Evolutionary conservation across 345 rosid genomes (phyloP).

Genomic region (Erysimum cheiranthoides): DNA sequence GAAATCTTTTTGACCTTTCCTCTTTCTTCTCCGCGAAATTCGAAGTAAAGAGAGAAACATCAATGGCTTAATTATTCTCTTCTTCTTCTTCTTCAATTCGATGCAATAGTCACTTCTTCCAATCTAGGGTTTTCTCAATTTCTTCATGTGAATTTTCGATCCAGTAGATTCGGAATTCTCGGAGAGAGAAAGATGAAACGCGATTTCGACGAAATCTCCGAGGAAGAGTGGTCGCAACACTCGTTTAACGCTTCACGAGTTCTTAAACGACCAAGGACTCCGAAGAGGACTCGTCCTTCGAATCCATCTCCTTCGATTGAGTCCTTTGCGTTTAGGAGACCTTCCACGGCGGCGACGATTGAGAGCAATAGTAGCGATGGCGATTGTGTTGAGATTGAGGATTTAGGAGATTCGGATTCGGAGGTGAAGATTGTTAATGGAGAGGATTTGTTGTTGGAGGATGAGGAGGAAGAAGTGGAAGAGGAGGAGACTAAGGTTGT

Average conservation of each 20-base stretch:
- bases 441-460: conserved; percentile 44
- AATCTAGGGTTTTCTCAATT: conserved; percentile 40
- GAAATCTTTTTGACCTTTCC: conserved; percentile 38
- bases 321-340: conserved; percentile 68
- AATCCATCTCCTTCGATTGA: conserved; percentile 69
- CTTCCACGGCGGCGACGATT: conserved; percentile 25
- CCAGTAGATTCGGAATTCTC: conserved; percentile 17
- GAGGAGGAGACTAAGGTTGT: conserved; percentile 44
- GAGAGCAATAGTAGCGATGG: conserved; percentile 46
- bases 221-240: conserved; percentile 84
- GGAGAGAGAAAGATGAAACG: conserved; percentile 59
- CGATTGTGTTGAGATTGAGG: conserved; percentile 55
- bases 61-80: conserved; percentile 11
- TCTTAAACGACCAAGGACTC: conserved; percentile 51
- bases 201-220: conserved; percentile 81
- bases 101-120: not conserved
- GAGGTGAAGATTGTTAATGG: conserved; percentile 44
- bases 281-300: conserved; percentile 39
- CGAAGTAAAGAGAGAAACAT: conserved; percentile 13
- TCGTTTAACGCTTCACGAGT: conserved; percentile 84
- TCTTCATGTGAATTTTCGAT: conserved; percentile 12
- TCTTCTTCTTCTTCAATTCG: conserved; percentile 34
- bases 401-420: conserved; percentile 44
- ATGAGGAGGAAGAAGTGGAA: conserved; percentile 38
- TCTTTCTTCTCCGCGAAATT: conserved; percentile 42